These are phyloP conservation scores for Leccinum subgranulosum DNA, from an alignment of 768 basidiomycete genomes.

Conservation along the genomic window DNA sequence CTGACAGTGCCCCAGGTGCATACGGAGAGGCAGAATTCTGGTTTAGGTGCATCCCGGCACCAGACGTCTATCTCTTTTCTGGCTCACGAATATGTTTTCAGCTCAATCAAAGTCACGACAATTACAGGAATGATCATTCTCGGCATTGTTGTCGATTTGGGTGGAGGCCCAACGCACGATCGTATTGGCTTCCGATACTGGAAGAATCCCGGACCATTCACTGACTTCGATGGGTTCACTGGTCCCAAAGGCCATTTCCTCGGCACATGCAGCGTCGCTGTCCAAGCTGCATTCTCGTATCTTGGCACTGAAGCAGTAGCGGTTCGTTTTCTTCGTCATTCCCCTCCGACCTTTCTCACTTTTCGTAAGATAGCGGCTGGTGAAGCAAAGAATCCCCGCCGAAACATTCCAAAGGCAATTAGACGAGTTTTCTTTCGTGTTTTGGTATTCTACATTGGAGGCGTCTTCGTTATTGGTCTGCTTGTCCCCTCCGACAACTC, in stretches of 20 bases:
- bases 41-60: constrained; percentile 33
- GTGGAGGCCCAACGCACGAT: constrained; percentile 54
- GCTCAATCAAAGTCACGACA: constrained; percentile 52
- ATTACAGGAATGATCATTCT: constrained; percentile 44
- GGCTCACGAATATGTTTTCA: constrained; percentile 9
- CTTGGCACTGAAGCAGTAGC: constrained; percentile 55
- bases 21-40: constrained; percentile 50
- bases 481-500: constrained; percentile 48
- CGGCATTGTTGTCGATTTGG: constrained; percentile 47
- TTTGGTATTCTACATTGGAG: constrained; percentile 36
- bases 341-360: neutral
- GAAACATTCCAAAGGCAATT: constrained; percentile 40
- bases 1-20: constrained; percentile 24
- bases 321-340: constrained; percentile 19
- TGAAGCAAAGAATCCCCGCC: constrained; percentile 49
- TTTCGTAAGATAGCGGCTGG: constrained; percentile 39
- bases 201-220: constrained; percentile 57
- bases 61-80: neutral
- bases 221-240: constrained; percentile 35
- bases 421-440: constrained; percentile 44
- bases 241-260: constrained; percentile 52
- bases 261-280: constrained; percentile 49
- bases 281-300: constrained; percentile 59
- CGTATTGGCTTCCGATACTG: constrained; percentile 48
- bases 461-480: constrained; percentile 46